Evolutionary conservation across 177 flowering plant species (phyloP), one percentile per base, ranked within the genome.

Genomic region (Vitis hybrid): DNA sequence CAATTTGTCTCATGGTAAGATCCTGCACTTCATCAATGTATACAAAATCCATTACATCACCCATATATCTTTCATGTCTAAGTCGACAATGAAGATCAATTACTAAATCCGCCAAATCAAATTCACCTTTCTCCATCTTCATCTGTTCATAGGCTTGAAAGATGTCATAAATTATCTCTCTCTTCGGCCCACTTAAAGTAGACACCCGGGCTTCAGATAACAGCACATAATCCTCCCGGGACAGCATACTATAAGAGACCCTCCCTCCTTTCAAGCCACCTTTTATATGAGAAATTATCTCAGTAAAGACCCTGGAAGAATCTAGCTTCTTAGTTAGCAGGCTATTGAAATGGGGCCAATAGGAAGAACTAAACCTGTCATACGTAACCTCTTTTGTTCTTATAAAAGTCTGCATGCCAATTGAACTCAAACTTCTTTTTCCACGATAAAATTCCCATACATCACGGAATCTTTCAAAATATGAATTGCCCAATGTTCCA

Each of bases 21-120:
- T 92, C 95, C 65, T 92, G 95, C 21, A 90, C 97, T 71, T 92
- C 97, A 80, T 91, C 97, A 66, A 92, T 80, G 71, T 89, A 92
- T 0, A 91, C 91, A 75, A 86, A 92, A 72, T 92, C 90, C 78
- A 92, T 73, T 21, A 48, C 55, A 19, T 84, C 82, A 21, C 91
- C 93, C 18, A 23, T 67, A 57, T 79, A 85, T 1, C 62, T 72
- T 69, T 74, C 80, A 58, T 65, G 6, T 45, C 55, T 60, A 11
- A 92, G 79, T 26, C 93, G 81, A n/a, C 48, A 56, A 70, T 86
- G 90, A 70, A 88, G 81, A 68, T 88, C 86, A 66, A 56, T 81
- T 21, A 88, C 90, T n/a, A 88, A 66, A 76, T 88, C 90, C 45
- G 85, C 83, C 65, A 83, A 57, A 73, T 86, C 92, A 78, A 72